phyloP scores from a whole-genome alignment of 805 yeast species.

The Phaffomyces opuntiae region DNA sequence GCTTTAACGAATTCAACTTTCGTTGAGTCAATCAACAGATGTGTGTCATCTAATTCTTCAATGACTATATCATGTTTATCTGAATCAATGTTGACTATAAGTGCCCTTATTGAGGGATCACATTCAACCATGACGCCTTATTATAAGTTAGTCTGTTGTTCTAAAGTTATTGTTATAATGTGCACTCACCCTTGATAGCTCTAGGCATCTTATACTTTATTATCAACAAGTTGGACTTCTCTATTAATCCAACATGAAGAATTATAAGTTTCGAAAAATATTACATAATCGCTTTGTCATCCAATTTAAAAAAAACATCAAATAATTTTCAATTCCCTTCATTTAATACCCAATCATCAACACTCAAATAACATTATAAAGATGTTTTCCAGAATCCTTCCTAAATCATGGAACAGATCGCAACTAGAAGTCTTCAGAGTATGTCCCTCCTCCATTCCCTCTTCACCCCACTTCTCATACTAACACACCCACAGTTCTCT shows the following conservation, averaged over 20 bases:
- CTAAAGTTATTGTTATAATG: background rate
- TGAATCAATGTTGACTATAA: slow-evolving; percentile 77
- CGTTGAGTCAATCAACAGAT: slow-evolving; percentile 70
- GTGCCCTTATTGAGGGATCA: slow-evolving; percentile 89
- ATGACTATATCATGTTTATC: slow-evolving; percentile 64
- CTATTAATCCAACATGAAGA: too few relatives aligned
- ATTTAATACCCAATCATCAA: too few relatives aligned
- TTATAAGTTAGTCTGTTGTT: too few relatives aligned
- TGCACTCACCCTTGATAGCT: background rate
- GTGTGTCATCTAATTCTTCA: slow-evolving; percentile 87
- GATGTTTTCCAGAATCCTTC: background rate
- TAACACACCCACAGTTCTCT: slow-evolving; percentile 44
- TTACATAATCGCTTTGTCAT: too few relatives aligned
- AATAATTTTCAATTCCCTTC: too few relatives aligned
- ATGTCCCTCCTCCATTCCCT: background rate
- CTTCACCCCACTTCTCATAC: too few relatives aligned
- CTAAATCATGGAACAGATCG: slow-evolving; percentile 7
- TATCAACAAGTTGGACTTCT: too few relatives aligned
- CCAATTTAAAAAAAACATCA: too few relatives aligned
- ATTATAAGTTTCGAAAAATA: too few relatives aligned
- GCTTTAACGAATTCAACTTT: slow-evolving; percentile 70
- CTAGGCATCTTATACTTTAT: background rate
- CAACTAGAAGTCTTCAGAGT: slow-evolving; percentile 12
- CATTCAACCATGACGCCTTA: slow-evolving; percentile 44
- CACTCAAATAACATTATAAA: background rate